Evolutionary conservation across 345 rosid genomes (phyloP), one percentile per base, ranked within the genome.

Genomic region (Populus tremula): DNA sequence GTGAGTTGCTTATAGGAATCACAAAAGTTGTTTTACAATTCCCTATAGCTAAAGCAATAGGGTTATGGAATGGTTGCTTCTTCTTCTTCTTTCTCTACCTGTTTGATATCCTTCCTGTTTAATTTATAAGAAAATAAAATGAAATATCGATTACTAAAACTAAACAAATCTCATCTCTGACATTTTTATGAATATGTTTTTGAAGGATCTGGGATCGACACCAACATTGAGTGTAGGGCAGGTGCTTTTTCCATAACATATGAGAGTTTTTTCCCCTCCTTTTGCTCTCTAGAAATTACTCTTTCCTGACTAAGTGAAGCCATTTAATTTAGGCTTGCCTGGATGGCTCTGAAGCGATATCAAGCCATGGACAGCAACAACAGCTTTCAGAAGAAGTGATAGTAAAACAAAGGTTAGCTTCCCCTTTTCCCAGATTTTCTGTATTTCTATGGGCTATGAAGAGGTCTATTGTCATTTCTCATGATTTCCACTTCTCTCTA

Each of bases 321-420:
- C 39, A 27, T 49, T 27, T 72, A 41, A 67, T 62, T n/a, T 80
- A 70, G 89, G 76, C 45, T 67, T 77, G 75, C 62, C 33, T 20
- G 81, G 81, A 53, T 50, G 72, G 67, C 36, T 67, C 73, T 73
- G 79, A 82, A 70, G 81, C 73, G 75, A 53, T 53, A 12, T 16
- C 49, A 71, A 76, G 70, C 53, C 61, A 73, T 71, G 77, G 68
- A 82, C 83, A 76, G 21, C 78, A 75, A 73, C 73, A 27, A 53
- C 73, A 74, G 69, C 69, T 73, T 68, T 38, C 67, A 35, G 82
- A 81, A 75, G 82, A 68, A 56, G 41, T 64, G 36, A 67, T 66
- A 62, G 56, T 75, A 43, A 62, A 33, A 68, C 77, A 79, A 35
- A 71, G 73, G 88, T 83, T 68, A 67, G 78, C 38, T 67, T 33